A percentile compares a stretch with the other conserved stretches of the same genome.
Evolutionary conservation across 2,329 filamentous ascomycete genomes (phyloP).

Genomic region (Delphinella strobiligena): DNA sequence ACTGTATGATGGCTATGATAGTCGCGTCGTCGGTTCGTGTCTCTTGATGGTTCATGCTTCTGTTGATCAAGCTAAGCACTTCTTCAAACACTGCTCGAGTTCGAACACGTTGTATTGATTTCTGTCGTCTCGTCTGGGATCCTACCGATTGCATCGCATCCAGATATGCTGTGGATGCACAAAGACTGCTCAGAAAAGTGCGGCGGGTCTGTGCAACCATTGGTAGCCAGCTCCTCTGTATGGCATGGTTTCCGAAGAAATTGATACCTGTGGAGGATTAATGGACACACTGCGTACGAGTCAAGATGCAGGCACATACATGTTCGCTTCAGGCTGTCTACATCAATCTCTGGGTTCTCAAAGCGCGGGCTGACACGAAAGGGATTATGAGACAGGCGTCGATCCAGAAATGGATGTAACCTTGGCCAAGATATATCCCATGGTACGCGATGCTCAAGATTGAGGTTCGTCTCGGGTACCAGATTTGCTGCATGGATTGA

Average conservation of each 20-base stretch:
- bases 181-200: constrained; percentile 20
- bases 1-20: constrained; percentile 20
- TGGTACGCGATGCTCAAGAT: too few relatives aligned
- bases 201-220: constrained; percentile 14
- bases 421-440: too few relatives aligned
- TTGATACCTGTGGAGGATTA: constrained; percentile 12
- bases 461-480: too few relatives aligned
- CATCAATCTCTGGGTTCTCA: too few relatives aligned
- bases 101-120: constrained; percentile 4
- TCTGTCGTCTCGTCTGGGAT: background rate
- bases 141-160: constrained; percentile 19
- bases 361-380: too few relatives aligned
- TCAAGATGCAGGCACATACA: too few relatives aligned
- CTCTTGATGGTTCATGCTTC: constrained; percentile 15
- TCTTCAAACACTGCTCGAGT: constrained; percentile 6
- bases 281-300: too few relatives aligned
- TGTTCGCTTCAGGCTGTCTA: too few relatives aligned
- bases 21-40: constrained; percentile 17
- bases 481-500: too few relatives aligned
- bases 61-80: constrained; percentile 14
- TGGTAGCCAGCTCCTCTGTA: constrained; percentile 18
- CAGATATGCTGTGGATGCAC: constrained; percentile 20
- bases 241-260: constrained; percentile 17
- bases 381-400: too few relatives aligned
- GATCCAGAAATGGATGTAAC: too few relatives aligned